phyloP scores from a whole-genome alignment of 306 rosid genomes.

The Prosopis cineraria region DNA sequence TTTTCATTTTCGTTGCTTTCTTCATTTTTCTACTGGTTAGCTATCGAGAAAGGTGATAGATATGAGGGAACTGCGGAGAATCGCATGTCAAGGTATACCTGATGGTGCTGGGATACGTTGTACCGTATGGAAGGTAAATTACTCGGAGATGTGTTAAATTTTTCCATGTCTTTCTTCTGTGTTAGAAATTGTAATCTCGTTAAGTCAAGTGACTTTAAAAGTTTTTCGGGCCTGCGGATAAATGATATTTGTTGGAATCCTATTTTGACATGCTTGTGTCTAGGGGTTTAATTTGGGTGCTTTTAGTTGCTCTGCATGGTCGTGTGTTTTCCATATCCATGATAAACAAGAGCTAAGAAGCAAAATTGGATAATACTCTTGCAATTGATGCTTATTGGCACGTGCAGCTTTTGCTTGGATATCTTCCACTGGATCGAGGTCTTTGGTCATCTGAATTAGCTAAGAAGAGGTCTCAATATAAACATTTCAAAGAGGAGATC shows the following conservation, averaged over 20 bases:
- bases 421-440: constrained; percentile 81
- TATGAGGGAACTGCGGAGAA: constrained; percentile 64
- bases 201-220: background rate
- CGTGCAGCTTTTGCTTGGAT: constrained; percentile 84
- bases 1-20: background rate
- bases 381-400: constrained; percentile 34
- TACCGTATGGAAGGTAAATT: constrained; percentile 84
- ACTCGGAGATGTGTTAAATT: background rate
- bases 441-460: constrained; percentile 88
- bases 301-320: background rate
- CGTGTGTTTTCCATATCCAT: constrained; percentile 14
- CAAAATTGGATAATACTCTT: constrained; percentile 7
- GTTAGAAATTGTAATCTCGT: background rate
- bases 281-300: constrained; percentile 20
- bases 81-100: constrained; percentile 87
- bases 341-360: background rate
- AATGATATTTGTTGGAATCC: background rate
- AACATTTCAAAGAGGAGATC: constrained; percentile 88
- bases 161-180: background rate
- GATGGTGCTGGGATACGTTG: constrained; percentile 94
- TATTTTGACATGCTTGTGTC: background rate
- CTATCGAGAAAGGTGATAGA: constrained; percentile 78
- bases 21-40: constrained; percentile 33
- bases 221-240: background rate
- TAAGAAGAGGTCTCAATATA: constrained; percentile 91